Evolutionary conservation across 176 grass and related monocot species (phyloP), one percentile per base, ranked within the genome.

Genomic region (Pharus latifolius): DNA sequence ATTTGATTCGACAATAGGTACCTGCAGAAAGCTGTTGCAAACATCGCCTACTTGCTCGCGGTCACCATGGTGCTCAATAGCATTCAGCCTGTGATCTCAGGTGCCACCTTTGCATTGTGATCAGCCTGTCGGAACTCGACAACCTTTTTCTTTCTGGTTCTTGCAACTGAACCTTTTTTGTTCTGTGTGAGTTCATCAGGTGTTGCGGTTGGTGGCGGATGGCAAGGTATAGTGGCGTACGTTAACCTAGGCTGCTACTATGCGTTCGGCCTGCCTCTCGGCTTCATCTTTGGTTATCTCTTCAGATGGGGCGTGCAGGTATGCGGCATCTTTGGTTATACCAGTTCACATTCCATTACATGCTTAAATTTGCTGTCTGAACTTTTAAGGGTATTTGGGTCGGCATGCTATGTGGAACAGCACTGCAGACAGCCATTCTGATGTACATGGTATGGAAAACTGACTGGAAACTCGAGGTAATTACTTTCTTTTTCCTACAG

Each of bases 11-110:
- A 62, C 30, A 80, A 96, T 60, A 4, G 18, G 17, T 57, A 70
- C 25, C 73, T 96, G 70, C 88, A 92, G 67, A 72, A 81, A 59
- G 85, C 88, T 17, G 92, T 96, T 3, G 74, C 80, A 6, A 17
- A 55, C 24, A 79, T 89, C 28, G 82, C 85, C 22, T 40, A 82
- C 80, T 73, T 92, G 32, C 80, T 96, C 6, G 68, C 88, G 14
- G 80, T 96, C 24, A 92, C 92, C 67, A 96, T 96, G 88, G 76
- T 92, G 48, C 85, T 96, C 62, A 96, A 92, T 63, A 96, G 92
- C 78, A 65, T 96, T 22, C 92, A 96, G 49, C 88, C 92, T 2
- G 92, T 96, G 7, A 92, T 96, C 24, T 92, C 92, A 9, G 92
- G 82, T 85, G 19, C 38, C n/a, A n/a, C n/a, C n/a, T n/a, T n/a